Evolutionary conservation across 2,329 filamentous ascomycete genomes (phyloP), one percentile per base, ranked within the genome.

Genomic region (Aspergillaceae sp.): DNA sequence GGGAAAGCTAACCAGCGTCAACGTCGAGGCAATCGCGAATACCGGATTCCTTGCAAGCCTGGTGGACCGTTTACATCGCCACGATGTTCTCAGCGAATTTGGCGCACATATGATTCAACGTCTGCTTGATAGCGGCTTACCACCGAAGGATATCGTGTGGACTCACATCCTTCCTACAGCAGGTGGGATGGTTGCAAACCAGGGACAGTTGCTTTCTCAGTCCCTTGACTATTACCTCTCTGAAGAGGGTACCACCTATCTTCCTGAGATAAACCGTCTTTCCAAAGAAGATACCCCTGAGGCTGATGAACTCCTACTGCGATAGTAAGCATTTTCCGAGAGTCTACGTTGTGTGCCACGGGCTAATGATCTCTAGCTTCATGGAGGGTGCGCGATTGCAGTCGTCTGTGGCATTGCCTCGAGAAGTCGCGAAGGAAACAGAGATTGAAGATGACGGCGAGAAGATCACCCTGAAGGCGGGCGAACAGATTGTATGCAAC

Each of bases 141-240:
- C 70, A 1, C 60, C 72, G 4, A 63, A 75, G 28, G 69, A 76
- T 19, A 66, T 80, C 28, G 76, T 79, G 29, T 78, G 74, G 72
- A 74, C 73, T 36, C 74, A 80, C 45, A 74, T 81, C 45, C 68
- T 82, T 37, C 76, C 76, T 30, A 79, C 77, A 0, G 75, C 75
- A 1, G 76, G 74, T 28, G 74, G 74, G 34, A 74, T 76, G 64
- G 74, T 78, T 3, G 67, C 73, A 2, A 79, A 78, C 47, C 77
- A 80, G 55, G 76, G 74, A 5, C 76, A 79, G 48, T 70, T 80
- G 26, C 79, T 80, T 54, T 73, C 68, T 0, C 77, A 80, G 51
- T 75, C 71, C 28, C 58, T 82, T 42, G 78, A 80, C 54, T 78
- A 74, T 57, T 80, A 78, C 59, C 67, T 81, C 40, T 68, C 69